Conservation (phyloP, 139 green algal species). For the Coelastrella sp. region DNA sequence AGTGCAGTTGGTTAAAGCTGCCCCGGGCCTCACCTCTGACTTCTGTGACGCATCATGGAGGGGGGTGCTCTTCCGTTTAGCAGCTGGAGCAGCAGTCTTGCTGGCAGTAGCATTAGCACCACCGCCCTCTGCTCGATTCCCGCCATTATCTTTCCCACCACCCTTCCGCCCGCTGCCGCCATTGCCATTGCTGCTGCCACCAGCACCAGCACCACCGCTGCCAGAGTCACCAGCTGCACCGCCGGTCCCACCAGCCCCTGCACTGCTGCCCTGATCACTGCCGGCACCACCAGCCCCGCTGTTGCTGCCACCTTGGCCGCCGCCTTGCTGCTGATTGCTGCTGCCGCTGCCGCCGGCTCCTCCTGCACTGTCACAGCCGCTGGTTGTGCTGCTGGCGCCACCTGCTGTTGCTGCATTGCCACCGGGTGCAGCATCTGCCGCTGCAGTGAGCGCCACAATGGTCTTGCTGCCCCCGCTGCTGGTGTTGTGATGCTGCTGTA, state of each 20-base stretch:
- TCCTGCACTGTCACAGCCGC: not conserved
- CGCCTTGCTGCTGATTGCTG: not conserved
- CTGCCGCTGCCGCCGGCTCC: not conserved
- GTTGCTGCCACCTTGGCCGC: not conserved
- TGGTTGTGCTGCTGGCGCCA: slow-evolving; percentile 14
- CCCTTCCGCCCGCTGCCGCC: not conserved
- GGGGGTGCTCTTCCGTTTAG: slow-evolving; percentile 31
- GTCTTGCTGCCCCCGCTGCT: not conserved
- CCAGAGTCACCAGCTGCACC: not conserved
- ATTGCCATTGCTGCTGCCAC: not conserved
- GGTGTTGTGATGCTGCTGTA: not conserved
- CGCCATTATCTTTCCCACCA: not conserved
- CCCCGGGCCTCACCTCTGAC: not conserved
- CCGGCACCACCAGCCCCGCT: not conserved
- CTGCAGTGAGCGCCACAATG: not conserved
- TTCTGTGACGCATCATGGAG: slow-evolving; percentile 30
- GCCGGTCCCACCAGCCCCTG: not conserved
- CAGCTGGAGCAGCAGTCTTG: slow-evolving; percentile 16
- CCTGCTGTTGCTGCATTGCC: slow-evolving; percentile 12
- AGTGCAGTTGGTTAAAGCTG: too few species aligned
- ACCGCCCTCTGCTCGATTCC: not conserved
- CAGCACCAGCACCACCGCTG: not conserved
- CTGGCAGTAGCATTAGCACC: not conserved
- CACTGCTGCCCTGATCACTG: not conserved
- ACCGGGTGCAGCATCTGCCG: not conserved